A percentile compares a stretch with the other conserved stretches of the same genome.
Conservation (phyloP, 306 rosid genomes). For the Quercus dentata region DNA sequence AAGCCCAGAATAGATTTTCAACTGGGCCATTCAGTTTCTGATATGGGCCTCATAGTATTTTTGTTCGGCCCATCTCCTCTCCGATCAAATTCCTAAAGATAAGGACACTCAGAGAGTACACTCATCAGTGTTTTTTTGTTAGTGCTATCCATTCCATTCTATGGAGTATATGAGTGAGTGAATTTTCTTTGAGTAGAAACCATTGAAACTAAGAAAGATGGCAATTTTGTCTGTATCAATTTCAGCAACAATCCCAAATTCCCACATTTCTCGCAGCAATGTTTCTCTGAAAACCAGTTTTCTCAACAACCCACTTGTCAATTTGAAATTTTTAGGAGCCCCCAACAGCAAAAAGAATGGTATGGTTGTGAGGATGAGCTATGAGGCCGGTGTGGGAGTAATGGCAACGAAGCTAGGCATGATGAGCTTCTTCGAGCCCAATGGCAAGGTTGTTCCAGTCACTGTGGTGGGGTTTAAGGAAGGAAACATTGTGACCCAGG, state of each 20-base stretch:
- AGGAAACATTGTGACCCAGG: slow-evolving; percentile 87
- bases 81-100: too few species aligned
- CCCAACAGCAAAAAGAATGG: not conserved
- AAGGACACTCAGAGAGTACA: too few species aligned
- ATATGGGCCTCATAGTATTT: too few species aligned
- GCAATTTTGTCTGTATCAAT: slow-evolving; percentile 16
- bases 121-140: too few species aligned
- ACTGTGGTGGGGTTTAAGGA: slow-evolving; percentile 93
- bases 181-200: not conserved
- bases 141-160: too few species aligned
- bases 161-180: too few species aligned
- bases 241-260: slow-evolving; percentile 11
- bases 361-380: slow-evolving; percentile 44
- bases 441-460: slow-evolving; percentile 80
- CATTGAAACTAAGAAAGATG: slow-evolving; percentile 4
- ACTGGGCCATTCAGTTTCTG: too few species aligned
- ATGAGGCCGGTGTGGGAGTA: slow-evolving; percentile 92
- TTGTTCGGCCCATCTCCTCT: too few species aligned
- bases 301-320: slow-evolving; percentile 15
- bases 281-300: slow-evolving; percentile 12
- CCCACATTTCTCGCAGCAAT: not conserved
- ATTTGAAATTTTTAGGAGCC: not conserved
- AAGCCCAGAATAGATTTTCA: too few species aligned
- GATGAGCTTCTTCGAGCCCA: slow-evolving; percentile 77
- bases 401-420: slow-evolving; percentile 95